Evolutionary conservation across 176 grass and related monocot genomes (phyloP).

Genomic region (Saccharum spontaneum): DNA sequence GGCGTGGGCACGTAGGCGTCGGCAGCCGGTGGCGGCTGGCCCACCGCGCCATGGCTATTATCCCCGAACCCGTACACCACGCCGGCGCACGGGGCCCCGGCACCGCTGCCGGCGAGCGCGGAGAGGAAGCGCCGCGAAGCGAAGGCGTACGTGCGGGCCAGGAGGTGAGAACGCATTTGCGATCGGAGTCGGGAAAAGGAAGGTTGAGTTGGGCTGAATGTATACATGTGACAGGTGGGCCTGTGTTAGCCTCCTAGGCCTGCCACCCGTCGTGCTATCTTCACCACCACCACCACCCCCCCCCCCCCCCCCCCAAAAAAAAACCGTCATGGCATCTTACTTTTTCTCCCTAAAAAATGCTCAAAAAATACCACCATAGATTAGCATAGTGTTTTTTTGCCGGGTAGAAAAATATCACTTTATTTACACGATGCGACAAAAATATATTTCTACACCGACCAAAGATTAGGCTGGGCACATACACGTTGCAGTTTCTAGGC

Average conservation of each 20-base stretch:
- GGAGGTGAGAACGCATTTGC: constrained; percentile 24
- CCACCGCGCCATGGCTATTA: constrained; percentile 74
- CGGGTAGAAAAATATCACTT: no score
- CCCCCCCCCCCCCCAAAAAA: no score
- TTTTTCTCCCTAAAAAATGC: no score
- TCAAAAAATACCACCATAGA: no score
- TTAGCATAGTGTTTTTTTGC: no score
- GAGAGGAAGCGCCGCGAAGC: constrained; percentile 37
- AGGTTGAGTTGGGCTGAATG: constrained; percentile 2
- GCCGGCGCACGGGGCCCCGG: neutral
- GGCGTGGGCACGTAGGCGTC: constrained; percentile 63
- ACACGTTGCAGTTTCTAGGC: no score
- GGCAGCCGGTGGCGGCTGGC: constrained; percentile 38
- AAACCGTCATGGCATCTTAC: no score
- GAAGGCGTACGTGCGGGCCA: neutral
- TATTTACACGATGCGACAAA: no score
- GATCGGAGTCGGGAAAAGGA: neutral
- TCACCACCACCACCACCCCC: no score
- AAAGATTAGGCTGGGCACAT: no score
- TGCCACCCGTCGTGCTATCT: neutral
- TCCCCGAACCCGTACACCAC: constrained; percentile 78
- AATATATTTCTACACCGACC: no score
- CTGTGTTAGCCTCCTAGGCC: neutral
- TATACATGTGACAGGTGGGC: neutral
- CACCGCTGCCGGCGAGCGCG: constrained; percentile 10